phyloP scores from a whole-genome alignment of 805 yeast species.

The Candida ipomoeae region DNA sequence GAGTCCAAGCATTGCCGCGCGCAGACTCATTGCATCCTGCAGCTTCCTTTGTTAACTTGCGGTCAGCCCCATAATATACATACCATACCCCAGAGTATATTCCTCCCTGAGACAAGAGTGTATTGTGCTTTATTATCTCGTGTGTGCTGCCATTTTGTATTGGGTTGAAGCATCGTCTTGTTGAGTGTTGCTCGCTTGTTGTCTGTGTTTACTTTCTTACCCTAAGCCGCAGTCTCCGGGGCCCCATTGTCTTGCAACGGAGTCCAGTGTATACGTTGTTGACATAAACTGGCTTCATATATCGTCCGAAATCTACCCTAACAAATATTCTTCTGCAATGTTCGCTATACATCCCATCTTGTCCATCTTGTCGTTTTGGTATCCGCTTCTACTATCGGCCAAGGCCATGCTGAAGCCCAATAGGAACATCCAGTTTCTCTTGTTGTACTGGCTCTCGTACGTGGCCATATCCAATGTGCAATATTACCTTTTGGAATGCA shows the following conservation, averaged over 20 bases:
- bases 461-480: conserved; percentile 5
- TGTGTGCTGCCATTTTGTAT: not conserved
- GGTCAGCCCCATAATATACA: not conserved
- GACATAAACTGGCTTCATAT: not conserved
- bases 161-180: not conserved
- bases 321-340: not conserved
- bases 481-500: not conserved
- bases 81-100: not conserved
- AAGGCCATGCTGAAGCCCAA: conserved; percentile 9
- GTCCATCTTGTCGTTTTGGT: conserved; percentile 10
- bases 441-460: conserved; percentile 14
- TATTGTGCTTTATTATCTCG: not conserved
- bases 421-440: conserved; percentile 9
- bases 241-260: too few species aligned
- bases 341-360: conserved; percentile 4
- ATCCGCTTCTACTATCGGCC: conserved; percentile 11
- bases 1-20: not conserved
- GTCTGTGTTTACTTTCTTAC: too few species aligned
- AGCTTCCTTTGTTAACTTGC: not conserved
- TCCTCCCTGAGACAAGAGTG: not conserved
- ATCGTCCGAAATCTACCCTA: not conserved
- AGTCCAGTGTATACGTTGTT: not conserved
- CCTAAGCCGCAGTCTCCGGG: too few species aligned
- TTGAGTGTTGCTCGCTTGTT: too few species aligned
- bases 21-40: conserved; percentile 1